Base-by-base conservation (phyloP, 257 asterid genomes). In the Fraxinus anomala region DNA sequence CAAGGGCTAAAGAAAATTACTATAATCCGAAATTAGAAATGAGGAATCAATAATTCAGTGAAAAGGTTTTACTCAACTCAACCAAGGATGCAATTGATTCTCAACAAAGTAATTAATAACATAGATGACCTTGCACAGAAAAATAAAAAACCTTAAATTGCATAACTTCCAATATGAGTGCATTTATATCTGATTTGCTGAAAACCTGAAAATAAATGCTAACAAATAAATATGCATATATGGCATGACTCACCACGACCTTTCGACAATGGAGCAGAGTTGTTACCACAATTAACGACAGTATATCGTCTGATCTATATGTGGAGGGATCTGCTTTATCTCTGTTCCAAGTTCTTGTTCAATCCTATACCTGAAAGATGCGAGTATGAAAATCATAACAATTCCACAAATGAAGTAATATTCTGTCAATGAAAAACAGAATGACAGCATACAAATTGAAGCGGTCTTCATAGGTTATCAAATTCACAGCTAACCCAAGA, bases 281-380 rank as follows among this genome's bases (percentile, higher is more conserved):
- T 77, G 30, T 72, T 69, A 42, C 75, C 83, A 81, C 74, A 44
- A 76, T 90, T 89, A 93, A 75, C 61, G 91, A 74, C 98, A 91
- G 84, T 93, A 93, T 67, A 90, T 85, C 21, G 89, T 91, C 81
- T 88, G 94, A 85, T 93, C 97, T 77, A 93, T 93, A 63, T 91
- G 96, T n/a, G 97, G 96, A 56, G 98, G 98, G 75, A 92, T 92
- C 87, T 91, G 97, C 84, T 92, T 91, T 81, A 92, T 92, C 85
- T 91, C 98, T 7, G 98, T 91, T 59, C 98, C 98, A 37, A 91
- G 87, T 83, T 93, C 98, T 88, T 93, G 97, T 81, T 93, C 98
- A 71, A 93, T 93, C 90, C 90, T 89, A 82, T 93, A 89, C 88
- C 98, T 93, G 85, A 49, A 79, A 80, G 78, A 68, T 47, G 65